phyloP scores from a whole-genome alignment of 371 early-diverging fungal genomes.

The Cokeromyces recurvatus region DNA sequence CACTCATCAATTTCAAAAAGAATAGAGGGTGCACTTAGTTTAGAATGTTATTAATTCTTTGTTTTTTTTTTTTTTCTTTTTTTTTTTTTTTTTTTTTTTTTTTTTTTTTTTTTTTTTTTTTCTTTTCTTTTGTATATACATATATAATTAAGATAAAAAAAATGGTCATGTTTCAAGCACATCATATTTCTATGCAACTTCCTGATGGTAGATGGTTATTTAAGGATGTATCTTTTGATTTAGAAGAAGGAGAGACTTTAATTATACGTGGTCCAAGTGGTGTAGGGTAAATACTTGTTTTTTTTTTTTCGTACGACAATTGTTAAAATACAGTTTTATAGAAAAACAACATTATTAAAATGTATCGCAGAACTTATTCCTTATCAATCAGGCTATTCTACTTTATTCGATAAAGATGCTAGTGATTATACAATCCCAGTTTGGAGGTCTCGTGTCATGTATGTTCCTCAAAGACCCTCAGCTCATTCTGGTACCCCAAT shows the following conservation, averaged over 20 bases:
- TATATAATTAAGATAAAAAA: too few species aligned
- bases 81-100: too few species aligned
- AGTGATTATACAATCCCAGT: constrained; percentile 60
- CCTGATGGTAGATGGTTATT: constrained; percentile 57
- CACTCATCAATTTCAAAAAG: too few species aligned
- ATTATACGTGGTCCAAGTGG: constrained; percentile 74
- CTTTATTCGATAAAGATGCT: constrained; percentile 55
- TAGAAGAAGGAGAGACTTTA: constrained; percentile 56
- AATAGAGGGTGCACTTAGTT: too few species aligned
- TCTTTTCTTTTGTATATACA: too few species aligned
- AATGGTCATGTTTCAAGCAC: too few species aligned
- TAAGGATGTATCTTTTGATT: constrained; percentile 48
- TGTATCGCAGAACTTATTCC: constrained; percentile 75
- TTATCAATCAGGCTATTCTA: constrained; percentile 57
- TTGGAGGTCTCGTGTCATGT: constrained; percentile 80
- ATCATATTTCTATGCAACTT: constrained; percentile 33
- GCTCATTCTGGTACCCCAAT: constrained; percentile 70
- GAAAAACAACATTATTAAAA: constrained; percentile 83
- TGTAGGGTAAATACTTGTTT: constrained; percentile 57
- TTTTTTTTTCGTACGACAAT: constrained; percentile 4
- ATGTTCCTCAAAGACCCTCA: constrained; percentile 83
- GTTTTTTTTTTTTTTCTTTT: too few species aligned
- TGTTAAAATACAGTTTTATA: too few species aligned
- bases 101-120: too few species aligned
- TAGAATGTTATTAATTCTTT: too few species aligned